phyloP scores from a whole-genome alignment of 345 rosid genomes.

The Lumnitzera racemosa region DNA sequence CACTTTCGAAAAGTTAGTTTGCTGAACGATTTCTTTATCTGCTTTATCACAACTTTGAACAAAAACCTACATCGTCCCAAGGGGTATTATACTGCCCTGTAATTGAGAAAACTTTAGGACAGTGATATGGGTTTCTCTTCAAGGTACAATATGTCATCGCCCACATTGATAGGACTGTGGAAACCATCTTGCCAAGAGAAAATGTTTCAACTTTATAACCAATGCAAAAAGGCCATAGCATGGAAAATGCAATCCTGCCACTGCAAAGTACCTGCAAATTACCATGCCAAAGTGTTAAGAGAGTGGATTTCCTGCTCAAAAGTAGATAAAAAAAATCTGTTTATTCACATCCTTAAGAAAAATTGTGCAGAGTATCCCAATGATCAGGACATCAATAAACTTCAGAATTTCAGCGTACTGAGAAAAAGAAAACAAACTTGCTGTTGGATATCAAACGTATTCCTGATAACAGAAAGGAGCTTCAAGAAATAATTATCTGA shows the following conservation, averaged over 20 bases:
- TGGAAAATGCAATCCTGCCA: constrained; percentile 79
- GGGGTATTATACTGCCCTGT: background rate
- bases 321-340: background rate
- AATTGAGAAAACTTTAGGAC: background rate
- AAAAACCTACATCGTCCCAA: too few species aligned
- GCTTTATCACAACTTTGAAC: too few species aligned
- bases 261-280: constrained; percentile 69
- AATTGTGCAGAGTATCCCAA: too few species aligned
- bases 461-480: too few species aligned
- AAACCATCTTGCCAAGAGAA: constrained; percentile 55
- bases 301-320: background rate
- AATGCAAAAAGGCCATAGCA: constrained; percentile 68
- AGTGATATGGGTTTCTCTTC: background rate
- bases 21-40: background rate
- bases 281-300: constrained; percentile 1
- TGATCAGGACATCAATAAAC: too few species aligned
- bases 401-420: too few species aligned
- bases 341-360: background rate
- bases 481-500: too few species aligned
- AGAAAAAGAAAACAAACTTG: too few species aligned
- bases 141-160: constrained; percentile 14
- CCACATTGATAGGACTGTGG: constrained; percentile 50
- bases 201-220: constrained; percentile 64
- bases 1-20: background rate
- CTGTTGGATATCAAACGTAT: too few species aligned